A percentile compares a stretch with the other conserved stretches of the same genome.
phyloP scores from a whole-genome alignment of 306 rosid species.

The Morella rubra region DNA sequence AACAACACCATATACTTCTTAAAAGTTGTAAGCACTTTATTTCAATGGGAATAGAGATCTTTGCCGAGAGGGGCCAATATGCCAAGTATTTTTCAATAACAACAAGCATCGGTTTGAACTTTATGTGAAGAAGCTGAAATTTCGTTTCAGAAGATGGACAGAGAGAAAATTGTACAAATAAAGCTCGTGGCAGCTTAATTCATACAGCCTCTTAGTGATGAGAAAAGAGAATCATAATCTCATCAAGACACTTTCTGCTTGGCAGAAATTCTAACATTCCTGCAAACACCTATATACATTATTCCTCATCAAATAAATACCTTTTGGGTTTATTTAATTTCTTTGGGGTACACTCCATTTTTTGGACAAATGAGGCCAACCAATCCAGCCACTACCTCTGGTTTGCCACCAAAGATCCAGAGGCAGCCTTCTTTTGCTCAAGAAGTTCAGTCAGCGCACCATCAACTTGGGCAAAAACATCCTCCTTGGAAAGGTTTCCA shows the following conservation, averaged over 20 bases:
- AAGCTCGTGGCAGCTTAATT: too few species aligned
- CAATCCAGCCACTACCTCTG: conserved; percentile 16
- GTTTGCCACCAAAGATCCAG: conserved; percentile 56
- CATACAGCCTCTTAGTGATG: background rate
- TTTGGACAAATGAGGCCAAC: conserved; percentile 5
- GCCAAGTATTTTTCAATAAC: too few species aligned
- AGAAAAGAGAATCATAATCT: background rate
- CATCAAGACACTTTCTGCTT: background rate
- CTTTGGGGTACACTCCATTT: background rate
- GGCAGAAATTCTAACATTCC: background rate
- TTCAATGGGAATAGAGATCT: background rate
- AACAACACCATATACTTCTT: background rate
- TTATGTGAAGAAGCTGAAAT: too few species aligned
- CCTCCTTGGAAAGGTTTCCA: conserved; percentile 59
- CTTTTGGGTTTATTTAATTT: background rate
- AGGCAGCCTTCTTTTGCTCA: conserved; percentile 49
- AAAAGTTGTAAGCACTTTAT: background rate
- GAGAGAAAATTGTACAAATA: too few species aligned
- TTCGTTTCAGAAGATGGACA: too few species aligned
- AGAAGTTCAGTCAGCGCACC: conserved; percentile 45
- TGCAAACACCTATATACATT: background rate
- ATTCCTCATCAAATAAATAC: background rate
- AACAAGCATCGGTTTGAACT: background rate
- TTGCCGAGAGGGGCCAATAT: background rate
- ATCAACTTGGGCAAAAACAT: conserved; percentile 75